Evolutionary conservation across 257 asterid species (phyloP).

Genomic region (Petunia secreta): DNA sequence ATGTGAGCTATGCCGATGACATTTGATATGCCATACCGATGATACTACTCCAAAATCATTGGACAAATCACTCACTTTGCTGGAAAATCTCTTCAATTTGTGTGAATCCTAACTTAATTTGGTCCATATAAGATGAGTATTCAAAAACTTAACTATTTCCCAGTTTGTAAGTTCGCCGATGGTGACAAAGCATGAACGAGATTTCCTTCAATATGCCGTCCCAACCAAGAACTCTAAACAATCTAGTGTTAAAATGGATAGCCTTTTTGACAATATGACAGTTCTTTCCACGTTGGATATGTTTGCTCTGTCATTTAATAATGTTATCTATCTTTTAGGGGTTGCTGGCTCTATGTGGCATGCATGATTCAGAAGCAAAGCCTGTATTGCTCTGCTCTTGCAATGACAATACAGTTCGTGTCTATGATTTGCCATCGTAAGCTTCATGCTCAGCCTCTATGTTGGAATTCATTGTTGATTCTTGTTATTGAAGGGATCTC

Average conservation of each 20-base stretch:
- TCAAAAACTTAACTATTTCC: too few species aligned
- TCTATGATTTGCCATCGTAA: slow-evolving; percentile 96
- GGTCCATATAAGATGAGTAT: too few species aligned
- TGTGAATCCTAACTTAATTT: too few species aligned
- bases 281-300: background rate
- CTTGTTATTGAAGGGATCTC: slow-evolving; percentile 6
- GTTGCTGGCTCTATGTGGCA: slow-evolving; percentile 79
- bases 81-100: too few species aligned
- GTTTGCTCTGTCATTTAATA: slow-evolving; percentile 17
- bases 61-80: too few species aligned
- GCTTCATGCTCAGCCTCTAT: slow-evolving; percentile 31
- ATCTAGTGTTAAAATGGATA: background rate
- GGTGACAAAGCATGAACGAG: too few species aligned
- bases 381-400: slow-evolving; percentile 88
- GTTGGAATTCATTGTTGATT: slow-evolving; percentile 8
- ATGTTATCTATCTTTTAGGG: slow-evolving; percentile 58
- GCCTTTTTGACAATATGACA: background rate
- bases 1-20: too few species aligned
- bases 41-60: too few species aligned
- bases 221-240: background rate
- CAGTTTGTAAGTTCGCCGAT: too few species aligned
- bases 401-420: slow-evolving; percentile 74
- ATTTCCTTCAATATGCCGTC: too few species aligned
- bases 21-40: too few species aligned
- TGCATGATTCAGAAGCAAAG: slow-evolving; percentile 92